phyloP scores from a whole-genome alignment of 495 filamentous ascomycete species.

The Ramalina intermedia region DNA sequence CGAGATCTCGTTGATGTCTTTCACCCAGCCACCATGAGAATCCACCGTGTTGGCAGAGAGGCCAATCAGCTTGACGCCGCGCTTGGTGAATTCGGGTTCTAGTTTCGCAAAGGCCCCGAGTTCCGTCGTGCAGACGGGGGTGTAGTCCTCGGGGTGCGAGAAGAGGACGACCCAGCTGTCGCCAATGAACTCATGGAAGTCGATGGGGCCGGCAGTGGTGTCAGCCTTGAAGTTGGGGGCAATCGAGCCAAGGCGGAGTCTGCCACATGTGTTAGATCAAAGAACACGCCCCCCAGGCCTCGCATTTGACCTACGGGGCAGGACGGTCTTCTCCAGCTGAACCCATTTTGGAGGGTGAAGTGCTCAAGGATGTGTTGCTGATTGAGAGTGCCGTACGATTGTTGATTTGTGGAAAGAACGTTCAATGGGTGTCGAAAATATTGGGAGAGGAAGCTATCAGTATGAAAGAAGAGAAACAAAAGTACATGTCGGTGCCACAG shows the following conservation, averaged over 20 bases:
- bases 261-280: constrained; percentile 12
- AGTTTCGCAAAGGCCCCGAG: constrained; percentile 94
- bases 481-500: too few species aligned
- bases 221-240: constrained; percentile 92
- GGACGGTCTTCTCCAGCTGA: constrained; percentile 13
- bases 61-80: constrained; percentile 90
- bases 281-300: neutral
- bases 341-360: neutral
- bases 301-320: constrained; percentile 8
- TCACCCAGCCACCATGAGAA: constrained; percentile 53
- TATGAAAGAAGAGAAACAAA: too few species aligned
- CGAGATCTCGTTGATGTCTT: constrained; percentile 86
- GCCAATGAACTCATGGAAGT: constrained; percentile 95
- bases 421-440: too few species aligned
- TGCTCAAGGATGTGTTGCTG: neutral
- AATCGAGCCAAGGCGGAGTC: constrained; percentile 76
- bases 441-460: too few species aligned
- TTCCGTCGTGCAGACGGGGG: constrained; percentile 79
- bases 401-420: too few species aligned
- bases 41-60: constrained; percentile 70
- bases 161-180: constrained; percentile 92
- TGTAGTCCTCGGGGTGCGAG: constrained; percentile 75
- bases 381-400: too few species aligned
- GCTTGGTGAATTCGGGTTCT: constrained; percentile 88
- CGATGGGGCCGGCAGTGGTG: constrained; percentile 79